These are phyloP conservation scores for Lasiosphaeria ovina DNA, from an alignment of 495 filamentous ascomycete species.

Conservation along the genomic window DNA sequence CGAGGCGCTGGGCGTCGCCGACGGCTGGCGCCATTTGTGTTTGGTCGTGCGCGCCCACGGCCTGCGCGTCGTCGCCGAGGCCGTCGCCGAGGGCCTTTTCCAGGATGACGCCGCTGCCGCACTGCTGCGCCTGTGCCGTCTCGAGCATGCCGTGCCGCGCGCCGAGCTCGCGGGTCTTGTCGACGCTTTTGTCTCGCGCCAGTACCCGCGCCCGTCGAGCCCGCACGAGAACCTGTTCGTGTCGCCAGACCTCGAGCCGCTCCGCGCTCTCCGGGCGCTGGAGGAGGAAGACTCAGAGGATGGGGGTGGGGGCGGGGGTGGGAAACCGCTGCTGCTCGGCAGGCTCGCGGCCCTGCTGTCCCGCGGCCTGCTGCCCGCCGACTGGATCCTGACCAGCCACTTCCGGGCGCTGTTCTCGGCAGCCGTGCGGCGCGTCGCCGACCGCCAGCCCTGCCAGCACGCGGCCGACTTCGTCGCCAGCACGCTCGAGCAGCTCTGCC, in stretches of 20 bases:
- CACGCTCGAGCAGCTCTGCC: conserved; percentile 36
- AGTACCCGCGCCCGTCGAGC: conserved; percentile 37
- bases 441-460: conserved; percentile 29
- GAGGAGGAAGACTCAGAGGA: background rate
- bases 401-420: conserved; percentile 40
- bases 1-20: conserved; percentile 55
- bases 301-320: background rate
- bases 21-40: conserved; percentile 66
- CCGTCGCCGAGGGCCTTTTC: conserved; percentile 50
- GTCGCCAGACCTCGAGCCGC: conserved; percentile 27
- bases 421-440: conserved; percentile 30
- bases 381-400: conserved; percentile 44
- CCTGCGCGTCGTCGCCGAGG: conserved; percentile 53
- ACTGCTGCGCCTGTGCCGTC: conserved; percentile 43
- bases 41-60: conserved; percentile 66
- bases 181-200: conserved; percentile 29
- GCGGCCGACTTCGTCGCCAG: conserved; percentile 35
- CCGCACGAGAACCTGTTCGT: conserved; percentile 28
- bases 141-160: conserved; percentile 26
- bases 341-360: conserved; percentile 37
- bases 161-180: conserved; percentile 44
- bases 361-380: conserved; percentile 32
- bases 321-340: conserved; percentile 31
- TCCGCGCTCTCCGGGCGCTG: conserved; percentile 27
- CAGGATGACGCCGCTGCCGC: conserved; percentile 37